Conservation (phyloP, 2,329 filamentous ascomycete species). For the Amauroascus niger region DNA sequence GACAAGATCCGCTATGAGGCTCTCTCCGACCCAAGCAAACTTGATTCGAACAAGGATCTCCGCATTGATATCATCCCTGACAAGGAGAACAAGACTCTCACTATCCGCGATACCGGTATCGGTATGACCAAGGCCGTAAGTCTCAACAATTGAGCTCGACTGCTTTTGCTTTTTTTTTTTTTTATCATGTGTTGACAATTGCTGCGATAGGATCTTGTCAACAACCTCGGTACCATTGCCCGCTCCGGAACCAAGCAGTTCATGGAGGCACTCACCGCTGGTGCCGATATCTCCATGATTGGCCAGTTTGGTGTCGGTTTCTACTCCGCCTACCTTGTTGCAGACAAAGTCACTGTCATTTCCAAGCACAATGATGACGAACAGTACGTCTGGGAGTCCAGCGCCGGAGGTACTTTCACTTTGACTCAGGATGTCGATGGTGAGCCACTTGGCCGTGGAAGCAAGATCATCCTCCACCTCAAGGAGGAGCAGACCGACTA, state of each 20-base stretch:
- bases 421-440: constrained; percentile 84
- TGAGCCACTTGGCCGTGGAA: constrained; percentile 83
- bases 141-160: constrained; percentile 24
- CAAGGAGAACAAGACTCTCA: constrained; percentile 95
- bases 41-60: constrained; percentile 95
- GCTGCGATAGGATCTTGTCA: constrained; percentile 71
- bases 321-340: constrained; percentile 99
- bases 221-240: constrained; percentile 99
- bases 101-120: constrained; percentile 95
- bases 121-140: constrained; percentile 99
- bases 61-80: constrained; percentile 98
- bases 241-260: constrained; percentile 99
- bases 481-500: constrained; percentile 99
- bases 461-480: constrained; percentile 95
- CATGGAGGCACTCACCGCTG: constrained; percentile 97
- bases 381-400: constrained; percentile 99
- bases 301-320: constrained; percentile 99
- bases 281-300: constrained; percentile 99
- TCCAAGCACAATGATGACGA: constrained; percentile 99
- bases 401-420: constrained; percentile 93
- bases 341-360: constrained; percentile 87
- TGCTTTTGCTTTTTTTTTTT: no score
- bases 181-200: neutral
- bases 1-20: constrained; percentile 99
- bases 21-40: constrained; percentile 91